Base-by-base conservation (phyloP, 2,329 filamentous ascomycete species). In the Stromatinia cepivora region DNA sequence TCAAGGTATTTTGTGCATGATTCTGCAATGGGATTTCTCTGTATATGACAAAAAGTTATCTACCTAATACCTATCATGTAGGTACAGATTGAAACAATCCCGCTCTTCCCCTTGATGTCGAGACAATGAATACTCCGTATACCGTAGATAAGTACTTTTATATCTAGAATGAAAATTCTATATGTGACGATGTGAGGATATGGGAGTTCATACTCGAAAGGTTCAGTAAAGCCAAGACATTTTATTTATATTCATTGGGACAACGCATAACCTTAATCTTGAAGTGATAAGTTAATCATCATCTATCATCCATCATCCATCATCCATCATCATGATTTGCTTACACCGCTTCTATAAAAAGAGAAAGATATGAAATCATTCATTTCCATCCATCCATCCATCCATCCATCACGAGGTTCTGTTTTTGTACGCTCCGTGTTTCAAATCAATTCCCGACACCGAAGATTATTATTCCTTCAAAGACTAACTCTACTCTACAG, bases 321-420 rank as follows among this genome's bases (percentile, higher is more conserved):
- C 8, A n/a, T 56, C 53, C 22, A 39, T 39, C 54, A 57, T 15
- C 31, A 8, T 58, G 34, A 17, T 58, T 36, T 53, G 36, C 20
- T 25, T 25, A 58, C 56, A 58, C 56, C 56, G 56, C 56, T 58
- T 42, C 56, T 42, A n/a, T 10, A 20, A 42, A 58, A 10, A 42
- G 54, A 57, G 34, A 57, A 13, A 57, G 20, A 31, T 1, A 15
- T 39, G 54, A 25, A 57, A 57, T 39, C 54, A n/a, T 56, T 36
- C 22, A n/a, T n/a, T n/a, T n/a, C 31, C 34, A 36, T 36, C 48
- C n/a, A n/a, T 36, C 54, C 34, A 25, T 58, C 31, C 34, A 36
- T 36, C 48, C n/a, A n/a, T 36, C 54, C 34, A 25, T 58, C 54
- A 58, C 54, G 54, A 58, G 54, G 36, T 39, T 6, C 3, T 17